phyloP scores from a whole-genome alignment of 345 rosid genomes.

The Syzygium aromaticum region DNA sequence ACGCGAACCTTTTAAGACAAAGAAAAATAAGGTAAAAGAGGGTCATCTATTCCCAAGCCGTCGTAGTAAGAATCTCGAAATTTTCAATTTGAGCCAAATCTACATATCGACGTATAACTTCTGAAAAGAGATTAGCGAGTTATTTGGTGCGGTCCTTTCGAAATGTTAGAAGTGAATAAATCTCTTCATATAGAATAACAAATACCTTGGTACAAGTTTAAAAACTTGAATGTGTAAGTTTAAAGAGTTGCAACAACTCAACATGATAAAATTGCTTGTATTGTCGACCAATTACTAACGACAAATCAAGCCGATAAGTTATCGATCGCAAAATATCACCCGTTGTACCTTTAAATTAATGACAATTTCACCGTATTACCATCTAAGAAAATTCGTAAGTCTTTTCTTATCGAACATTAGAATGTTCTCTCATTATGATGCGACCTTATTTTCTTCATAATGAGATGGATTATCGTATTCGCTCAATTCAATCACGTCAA shows the following conservation, averaged over 20 bases:
- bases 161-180: too few species aligned
- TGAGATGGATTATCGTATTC: background rate
- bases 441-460: background rate
- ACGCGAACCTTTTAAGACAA: too few species aligned
- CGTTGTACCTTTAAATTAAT: background rate
- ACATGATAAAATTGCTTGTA: background rate
- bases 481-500: background rate
- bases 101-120: too few species aligned
- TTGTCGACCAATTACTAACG: background rate
- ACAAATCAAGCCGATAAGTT: background rate
- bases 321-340: accelerated
- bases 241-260: background rate
- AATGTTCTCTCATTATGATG: background rate
- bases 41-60: too few species aligned
- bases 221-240: background rate
- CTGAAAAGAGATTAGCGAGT: too few species aligned
- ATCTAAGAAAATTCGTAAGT: accelerated
- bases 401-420: accelerated
- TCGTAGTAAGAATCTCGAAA: too few species aligned
- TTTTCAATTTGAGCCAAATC: too few species aligned
- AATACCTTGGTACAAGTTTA: too few species aligned
- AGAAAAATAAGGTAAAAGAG: too few species aligned
- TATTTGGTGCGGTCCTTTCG: too few species aligned
- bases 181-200: too few species aligned
- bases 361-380: background rate